phyloP scores from a whole-genome alignment of 306 rosid species.

The Delonix regia region DNA sequence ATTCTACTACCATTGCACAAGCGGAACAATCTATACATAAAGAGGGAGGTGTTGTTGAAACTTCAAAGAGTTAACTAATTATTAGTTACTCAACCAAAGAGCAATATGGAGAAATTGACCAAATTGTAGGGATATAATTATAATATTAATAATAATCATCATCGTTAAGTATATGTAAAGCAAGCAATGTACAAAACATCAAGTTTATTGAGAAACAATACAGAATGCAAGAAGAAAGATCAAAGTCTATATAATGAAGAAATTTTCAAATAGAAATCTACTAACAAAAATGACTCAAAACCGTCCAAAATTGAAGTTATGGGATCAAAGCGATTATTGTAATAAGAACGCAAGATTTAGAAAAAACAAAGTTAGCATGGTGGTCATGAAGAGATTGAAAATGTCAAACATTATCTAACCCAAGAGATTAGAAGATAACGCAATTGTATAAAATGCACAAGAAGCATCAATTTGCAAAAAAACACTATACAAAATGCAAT shows the following conservation, averaged over 20 bases:
- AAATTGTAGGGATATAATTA: too few species aligned
- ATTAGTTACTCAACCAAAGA: constrained; percentile 23
- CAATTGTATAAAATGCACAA: neutral
- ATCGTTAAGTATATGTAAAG: too few species aligned
- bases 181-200: neutral
- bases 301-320: too few species aligned
- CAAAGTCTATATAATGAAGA: neutral
- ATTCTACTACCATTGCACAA: constrained; percentile 20
- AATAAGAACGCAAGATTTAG: neutral
- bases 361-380: neutral
- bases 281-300: neutral
- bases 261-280: neutral
- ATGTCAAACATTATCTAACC: neutral
- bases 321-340: neutral
- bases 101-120: neutral
- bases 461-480: neutral
- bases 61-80: neutral
- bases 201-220: neutral
- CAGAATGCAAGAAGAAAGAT: neutral
- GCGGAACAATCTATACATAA: neutral
- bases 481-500: neutral
- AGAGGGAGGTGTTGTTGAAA: neutral
- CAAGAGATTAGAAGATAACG: neutral
- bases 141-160: too few species aligned
- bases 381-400: neutral